Evolutionary conservation across 495 filamentous ascomycete genomes (phyloP).

Genomic region (Penicillium paradoxum): DNA sequence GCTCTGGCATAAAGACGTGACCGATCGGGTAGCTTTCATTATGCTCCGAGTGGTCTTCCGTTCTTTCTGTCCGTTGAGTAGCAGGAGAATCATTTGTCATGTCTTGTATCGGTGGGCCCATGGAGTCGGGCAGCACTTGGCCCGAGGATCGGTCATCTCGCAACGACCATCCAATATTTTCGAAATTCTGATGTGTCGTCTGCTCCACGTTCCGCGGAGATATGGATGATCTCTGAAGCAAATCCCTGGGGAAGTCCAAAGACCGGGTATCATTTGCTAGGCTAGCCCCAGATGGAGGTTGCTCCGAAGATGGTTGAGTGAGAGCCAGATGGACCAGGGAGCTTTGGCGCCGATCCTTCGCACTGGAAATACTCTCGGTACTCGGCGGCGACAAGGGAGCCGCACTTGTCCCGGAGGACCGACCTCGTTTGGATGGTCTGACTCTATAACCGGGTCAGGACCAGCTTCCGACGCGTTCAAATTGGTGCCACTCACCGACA

Average conservation of each 20-base stretch:
- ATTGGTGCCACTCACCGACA: conserved; percentile 16
- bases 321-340: background rate
- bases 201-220: background rate
- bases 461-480: background rate
- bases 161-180: background rate
- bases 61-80: conserved; percentile 12
- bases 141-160: background rate
- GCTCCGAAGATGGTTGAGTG: background rate
- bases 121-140: background rate
- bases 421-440: conserved; percentile 19
- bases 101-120: background rate
- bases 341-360: background rate
- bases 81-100: conserved; percentile 7
- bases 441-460: background rate
- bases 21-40: conserved; percentile 20
- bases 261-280: background rate
- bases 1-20: conserved; percentile 16
- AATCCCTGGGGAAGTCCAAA: background rate
- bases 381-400: conserved; percentile 3
- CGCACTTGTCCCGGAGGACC: conserved; percentile 2
- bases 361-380: conserved; percentile 5
- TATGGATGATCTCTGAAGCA: background rate
- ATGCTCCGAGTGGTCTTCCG: conserved; percentile 16
- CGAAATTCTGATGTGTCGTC: background rate
- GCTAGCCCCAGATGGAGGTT: background rate